Base-by-base conservation (phyloP, 2,329 filamentous ascomycete genomes). In the Alternaria sp. region DNA sequence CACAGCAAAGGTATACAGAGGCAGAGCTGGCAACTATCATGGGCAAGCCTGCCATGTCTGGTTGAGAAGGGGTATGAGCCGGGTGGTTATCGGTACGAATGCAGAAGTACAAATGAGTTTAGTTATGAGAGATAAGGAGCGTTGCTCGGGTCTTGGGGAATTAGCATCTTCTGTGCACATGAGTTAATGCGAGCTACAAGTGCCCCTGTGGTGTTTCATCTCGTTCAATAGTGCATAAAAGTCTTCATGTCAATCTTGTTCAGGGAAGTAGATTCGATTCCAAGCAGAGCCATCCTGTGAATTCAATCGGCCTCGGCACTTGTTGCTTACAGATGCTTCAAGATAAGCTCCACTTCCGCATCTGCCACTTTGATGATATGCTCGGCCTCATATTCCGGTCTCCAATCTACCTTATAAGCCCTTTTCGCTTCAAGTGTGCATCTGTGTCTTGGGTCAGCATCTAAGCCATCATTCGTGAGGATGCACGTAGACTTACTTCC, bases 361-460 rank as follows among this genome's bases (percentile, higher is more conserved):
- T 80, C 80, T 1, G 79, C 80, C 29, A 66, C 68, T 44, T 83
- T 78, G 1, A 85, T 61, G 10, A 84, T 80, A 68, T 85, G 80
- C 50, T 80, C 71, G 0, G 81, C 67, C 0, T 66, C 31, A 59
- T 79, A 82, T 14, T 75, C 54, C 0, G 83, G 73, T 52, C 72
- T 77, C 83, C 83, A 85, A 0, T 81, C 82, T 37, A 85, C 71
- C 21, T 72, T 64, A 17, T 62, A 66, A 1, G 79, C 82, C 50
- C 79, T 76, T 3, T 73, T 72, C 0, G 82, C 73, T 4, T 76
- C 78, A 23, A 83, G 79, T 0, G 77, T 79, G 58, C 81, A 84
- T 6, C 80, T 81, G 48, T 14, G 51, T 33, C 4, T 26, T 11
- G 3, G 14, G 33, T 67, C 28, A 66, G 55, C 51, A 14, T 45